A percentile compares a stretch with the other conserved stretches of the same genome.
phyloP scores from a whole-genome alignment of 345 rosid species.

The Populus ilicifolia region DNA sequence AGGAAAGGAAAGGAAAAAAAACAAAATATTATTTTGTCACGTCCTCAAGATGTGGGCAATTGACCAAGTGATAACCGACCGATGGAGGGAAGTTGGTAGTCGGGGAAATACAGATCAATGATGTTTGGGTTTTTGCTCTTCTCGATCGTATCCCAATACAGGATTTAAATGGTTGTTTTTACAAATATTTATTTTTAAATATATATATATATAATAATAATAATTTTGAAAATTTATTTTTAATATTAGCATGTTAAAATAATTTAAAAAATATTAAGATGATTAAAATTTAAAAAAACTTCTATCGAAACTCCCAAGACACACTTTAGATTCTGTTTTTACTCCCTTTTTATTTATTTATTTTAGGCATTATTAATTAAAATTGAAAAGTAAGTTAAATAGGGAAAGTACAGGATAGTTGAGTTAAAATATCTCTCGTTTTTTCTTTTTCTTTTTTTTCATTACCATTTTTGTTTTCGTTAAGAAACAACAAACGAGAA shows the following conservation, averaged over 20 bases:
- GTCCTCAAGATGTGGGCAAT: conserved; percentile 26
- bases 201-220: too few species aligned
- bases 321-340: conserved; percentile 18
- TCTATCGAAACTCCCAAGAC: too few species aligned
- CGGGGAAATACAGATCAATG: conserved; percentile 16
- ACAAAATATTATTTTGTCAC: not conserved
- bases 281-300: too few species aligned
- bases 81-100: conserved; percentile 17
- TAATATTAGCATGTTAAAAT: too few species aligned
- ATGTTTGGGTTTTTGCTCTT: conserved; percentile 21
- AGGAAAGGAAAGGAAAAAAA: not conserved
- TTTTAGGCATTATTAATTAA: not conserved
- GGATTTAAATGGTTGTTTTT: not conserved
- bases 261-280: too few species aligned
- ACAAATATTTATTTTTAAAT: too few species aligned
- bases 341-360: not conserved
- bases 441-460: too few species aligned
- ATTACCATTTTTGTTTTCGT: too few species aligned
- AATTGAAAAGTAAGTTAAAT: not conserved
- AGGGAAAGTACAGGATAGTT: too few species aligned
- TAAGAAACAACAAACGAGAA: too few species aligned
- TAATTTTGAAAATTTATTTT: too few species aligned
- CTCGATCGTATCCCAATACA: conserved; percentile 23
- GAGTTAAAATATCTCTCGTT: too few species aligned
- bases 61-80: conserved; percentile 44